Percentiles rank a stretch among this genome's conserved stretches.
Evolutionary conservation across 2,329 filamentous ascomycete species (phyloP).

Genomic region (Beauveria rudraprayagi): DNA sequence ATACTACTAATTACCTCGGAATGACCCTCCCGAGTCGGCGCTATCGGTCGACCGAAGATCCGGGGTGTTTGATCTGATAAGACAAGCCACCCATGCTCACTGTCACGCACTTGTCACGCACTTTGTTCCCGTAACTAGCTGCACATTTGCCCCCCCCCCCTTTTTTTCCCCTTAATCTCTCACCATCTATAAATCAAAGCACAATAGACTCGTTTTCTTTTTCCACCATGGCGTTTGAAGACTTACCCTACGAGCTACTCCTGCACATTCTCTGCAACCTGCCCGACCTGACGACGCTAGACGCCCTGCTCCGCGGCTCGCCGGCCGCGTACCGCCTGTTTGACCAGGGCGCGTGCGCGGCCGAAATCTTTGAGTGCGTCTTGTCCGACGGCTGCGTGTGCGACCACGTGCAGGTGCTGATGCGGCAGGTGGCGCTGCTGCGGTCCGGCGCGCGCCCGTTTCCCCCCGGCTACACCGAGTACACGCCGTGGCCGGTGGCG

Average conservation of each 20-base stretch:
- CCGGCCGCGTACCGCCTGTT: conserved; percentile 3
- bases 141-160: not conserved
- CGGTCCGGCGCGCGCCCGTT: conserved; percentile 1
- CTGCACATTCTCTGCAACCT: conserved; percentile 1
- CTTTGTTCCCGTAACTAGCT: not conserved
- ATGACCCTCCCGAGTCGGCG: conserved; percentile 10
- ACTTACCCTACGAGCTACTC: conserved; percentile 1
- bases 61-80: conserved; percentile 1
- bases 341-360: not conserved
- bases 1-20: conserved; percentile 11
- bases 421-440: conserved; percentile 3
- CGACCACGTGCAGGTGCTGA: conserved; percentile 3
- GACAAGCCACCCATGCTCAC: not conserved
- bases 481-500: not conserved
- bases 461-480: conserved; percentile 4
- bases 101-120: no score
- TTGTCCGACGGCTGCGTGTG: not conserved
- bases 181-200: not conserved
- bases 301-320: not conserved
- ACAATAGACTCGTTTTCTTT: not conserved
- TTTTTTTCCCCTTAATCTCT: not conserved
- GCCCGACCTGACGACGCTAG: not conserved
- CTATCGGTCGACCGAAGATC: conserved; percentile 4
- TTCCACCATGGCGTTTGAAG: conserved; percentile 1
- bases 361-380: not conserved